These are phyloP conservation scores for Hura crepitans DNA, from an alignment of 441 rosid genomes.

Conservation along the genomic window DNA sequence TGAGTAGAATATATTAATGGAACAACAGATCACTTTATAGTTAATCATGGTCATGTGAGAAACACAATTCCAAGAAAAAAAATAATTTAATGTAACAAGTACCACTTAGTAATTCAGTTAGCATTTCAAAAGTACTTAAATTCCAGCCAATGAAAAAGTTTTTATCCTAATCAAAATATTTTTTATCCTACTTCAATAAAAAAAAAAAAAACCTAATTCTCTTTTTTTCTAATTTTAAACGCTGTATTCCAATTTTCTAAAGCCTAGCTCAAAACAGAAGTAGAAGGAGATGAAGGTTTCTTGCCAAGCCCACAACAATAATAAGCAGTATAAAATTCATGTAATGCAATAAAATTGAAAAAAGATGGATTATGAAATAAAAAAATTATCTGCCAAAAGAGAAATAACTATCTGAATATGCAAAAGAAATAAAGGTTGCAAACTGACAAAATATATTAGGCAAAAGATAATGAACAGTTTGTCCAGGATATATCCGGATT, in stretches of 20 bases:
- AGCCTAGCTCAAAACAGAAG: background rate
- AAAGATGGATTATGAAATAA: background rate
- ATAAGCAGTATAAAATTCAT: background rate
- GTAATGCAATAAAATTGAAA: background rate
- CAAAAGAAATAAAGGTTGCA: conserved; percentile 10
- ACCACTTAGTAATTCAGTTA: background rate
- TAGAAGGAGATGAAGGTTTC: background rate
- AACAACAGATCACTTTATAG: background rate
- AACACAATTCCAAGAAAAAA: background rate
- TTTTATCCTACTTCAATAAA: background rate
- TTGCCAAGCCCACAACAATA: background rate
- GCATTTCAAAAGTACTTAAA: background rate
- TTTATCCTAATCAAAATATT: background rate
- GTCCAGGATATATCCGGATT: conserved; percentile 13
- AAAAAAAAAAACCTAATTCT: background rate
- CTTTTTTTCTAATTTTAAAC: background rate
- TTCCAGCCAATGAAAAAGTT: background rate
- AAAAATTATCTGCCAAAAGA: background rate
- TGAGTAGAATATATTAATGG: background rate
- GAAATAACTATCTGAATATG: background rate
- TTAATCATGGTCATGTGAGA: background rate
- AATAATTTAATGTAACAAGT: background rate
- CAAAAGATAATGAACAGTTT: conserved; percentile 11
- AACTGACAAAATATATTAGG: conserved; percentile 4
- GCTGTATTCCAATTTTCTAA: background rate